A percentile compares a stretch with the other conserved stretches of the same genome.
Evolutionary conservation across 257 asterid species (phyloP).

Genomic region (Handroanthus guayacan): DNA sequence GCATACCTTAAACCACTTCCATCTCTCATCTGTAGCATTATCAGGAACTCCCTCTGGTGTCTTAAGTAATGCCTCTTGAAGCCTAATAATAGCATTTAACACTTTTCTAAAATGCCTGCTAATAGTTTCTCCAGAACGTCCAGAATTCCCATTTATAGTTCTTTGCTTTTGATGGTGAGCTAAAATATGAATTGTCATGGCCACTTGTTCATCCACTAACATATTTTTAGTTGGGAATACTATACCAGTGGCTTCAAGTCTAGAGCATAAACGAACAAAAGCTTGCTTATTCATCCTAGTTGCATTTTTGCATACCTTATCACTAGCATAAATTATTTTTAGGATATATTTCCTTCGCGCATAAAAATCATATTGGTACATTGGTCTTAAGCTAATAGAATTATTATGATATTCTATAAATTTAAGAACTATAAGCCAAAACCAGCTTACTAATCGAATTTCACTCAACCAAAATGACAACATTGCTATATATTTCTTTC

Average conservation of each 20-base stretch:
- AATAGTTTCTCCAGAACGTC: neutral
- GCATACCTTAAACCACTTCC: neutral
- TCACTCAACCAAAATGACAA: neutral
- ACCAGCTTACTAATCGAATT: neutral
- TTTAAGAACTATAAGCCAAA: constrained; percentile 1
- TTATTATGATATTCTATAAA: neutral
- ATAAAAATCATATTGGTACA: neutral
- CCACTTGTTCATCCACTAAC: neutral
- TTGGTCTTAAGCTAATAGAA: neutral
- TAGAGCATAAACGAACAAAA: neutral
- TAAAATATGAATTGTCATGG: neutral
- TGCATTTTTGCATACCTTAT: neutral
- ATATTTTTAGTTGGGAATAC: neutral
- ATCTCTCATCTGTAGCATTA: neutral
- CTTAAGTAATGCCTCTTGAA: neutral
- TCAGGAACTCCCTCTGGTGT: neutral
- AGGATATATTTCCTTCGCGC: neutral
- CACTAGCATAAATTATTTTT: neutral
- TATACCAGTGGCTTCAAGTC: neutral
- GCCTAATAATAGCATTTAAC: neutral
- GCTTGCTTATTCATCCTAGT: neutral
- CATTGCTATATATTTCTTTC: no score
- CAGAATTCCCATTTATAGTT: neutral
- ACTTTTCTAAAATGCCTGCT: neutral
- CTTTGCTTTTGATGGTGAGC: neutral